Evolutionary conservation across 2,329 filamentous ascomycete genomes (phyloP).

Genomic region (Trichophyton rubrum): DNA sequence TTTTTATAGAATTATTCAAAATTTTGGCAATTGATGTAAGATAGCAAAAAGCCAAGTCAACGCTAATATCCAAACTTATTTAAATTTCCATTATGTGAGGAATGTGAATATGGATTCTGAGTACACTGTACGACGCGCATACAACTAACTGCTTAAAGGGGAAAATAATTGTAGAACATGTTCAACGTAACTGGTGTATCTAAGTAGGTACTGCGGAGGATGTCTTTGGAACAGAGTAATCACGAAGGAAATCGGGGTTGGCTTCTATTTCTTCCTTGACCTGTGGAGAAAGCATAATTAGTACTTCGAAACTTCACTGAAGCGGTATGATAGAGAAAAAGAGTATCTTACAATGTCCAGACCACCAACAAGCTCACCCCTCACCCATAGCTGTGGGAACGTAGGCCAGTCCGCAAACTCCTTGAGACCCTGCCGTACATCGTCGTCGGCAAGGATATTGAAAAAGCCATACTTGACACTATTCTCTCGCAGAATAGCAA

Average conservation of each 20-base stretch:
- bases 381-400: slow-evolving; percentile 86
- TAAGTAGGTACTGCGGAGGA: slow-evolving; percentile 5
- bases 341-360: slow-evolving; percentile 72
- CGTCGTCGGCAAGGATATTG: slow-evolving; percentile 95
- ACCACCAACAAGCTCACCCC: slow-evolving; percentile 81
- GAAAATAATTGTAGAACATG: not conserved
- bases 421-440: slow-evolving; percentile 91
- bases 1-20: too few species aligned
- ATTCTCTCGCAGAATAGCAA: slow-evolving; percentile 73
- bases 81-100: too few species aligned
- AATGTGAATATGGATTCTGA: not conserved
- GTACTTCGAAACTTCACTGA: slow-evolving; percentile 3
- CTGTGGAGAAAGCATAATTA: slow-evolving; percentile 34
- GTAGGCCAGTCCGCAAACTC: slow-evolving; percentile 98
- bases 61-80: too few species aligned
- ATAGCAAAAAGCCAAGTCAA: too few species aligned
- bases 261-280: slow-evolving; percentile 86
- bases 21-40: too few species aligned
- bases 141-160: not conserved
- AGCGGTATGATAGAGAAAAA: slow-evolving; percentile 3
- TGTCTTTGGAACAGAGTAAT: slow-evolving; percentile 45
- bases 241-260: slow-evolving; percentile 67
- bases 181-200: not conserved
- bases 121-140: not conserved
- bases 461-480: slow-evolving; percentile 97